Base-by-base conservation (phyloP, 108 stramenopile species). In the Chaetoceros tenuissimus region DNA sequence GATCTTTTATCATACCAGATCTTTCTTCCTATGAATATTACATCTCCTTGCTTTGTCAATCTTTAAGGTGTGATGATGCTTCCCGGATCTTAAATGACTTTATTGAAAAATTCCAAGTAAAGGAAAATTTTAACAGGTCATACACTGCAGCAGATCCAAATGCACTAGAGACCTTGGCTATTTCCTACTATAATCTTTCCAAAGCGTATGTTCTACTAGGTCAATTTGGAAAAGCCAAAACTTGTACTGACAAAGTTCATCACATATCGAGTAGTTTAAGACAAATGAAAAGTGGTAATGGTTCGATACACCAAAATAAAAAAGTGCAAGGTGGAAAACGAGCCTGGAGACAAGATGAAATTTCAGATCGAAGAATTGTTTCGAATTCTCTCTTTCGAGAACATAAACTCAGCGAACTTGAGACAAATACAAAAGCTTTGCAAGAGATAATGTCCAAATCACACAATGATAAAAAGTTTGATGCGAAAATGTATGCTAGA, bases 1-100 rank as follows among this genome's bases (percentile, higher is more conserved):
- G 30, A 40, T 7, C 23, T 40, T 2, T 20, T 43, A 19, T 51
- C 57, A 1, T 61, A 19, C 29, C 62, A 19, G 91, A 93, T 81
- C 61, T 74, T 34, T 93, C 91, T 24, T 93, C 91, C 1, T 93
- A 77, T 59, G 91, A 93, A 56, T 88, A 87, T 75, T 82, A 60
- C 18, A 69, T 87, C 18, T 46, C 85, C 16, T 55, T 82, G 1
- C 67, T 93, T 0, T 87, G 76, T 24, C 85, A 93, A 54, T 77
- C 87, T 3, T 48, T 93, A 46, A 68, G 73, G 44, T 65, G 64
- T 3, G 26, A 78, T 29, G 78, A 77, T 27, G 87, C 87, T 16
- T 31, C 43, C 25, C 24, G 51, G 29, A 55, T 68, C 16, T 79
- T 93, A 24, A 28, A 77, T 10, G 64, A 84, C 48, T 67, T 87